phyloP scores from a whole-genome alignment of 495 filamentous ascomycete species.

The Penicillium maclennaniae region DNA sequence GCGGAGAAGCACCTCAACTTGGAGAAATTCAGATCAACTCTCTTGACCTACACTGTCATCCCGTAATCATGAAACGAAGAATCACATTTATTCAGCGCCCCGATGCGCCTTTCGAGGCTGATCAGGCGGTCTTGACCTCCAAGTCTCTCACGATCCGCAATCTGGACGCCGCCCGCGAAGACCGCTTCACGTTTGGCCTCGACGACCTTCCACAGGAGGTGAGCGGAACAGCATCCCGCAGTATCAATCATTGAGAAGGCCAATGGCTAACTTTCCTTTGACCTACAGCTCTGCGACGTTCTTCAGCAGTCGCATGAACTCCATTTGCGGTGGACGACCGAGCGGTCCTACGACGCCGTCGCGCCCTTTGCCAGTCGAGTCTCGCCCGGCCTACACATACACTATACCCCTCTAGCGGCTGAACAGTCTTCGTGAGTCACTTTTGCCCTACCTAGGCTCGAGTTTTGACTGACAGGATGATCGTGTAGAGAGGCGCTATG shows the following conservation, averaged over 20 bases:
- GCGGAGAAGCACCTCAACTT: slow-evolving; percentile 23
- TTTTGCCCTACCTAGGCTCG: not conserved
- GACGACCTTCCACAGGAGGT: slow-evolving; percentile 72
- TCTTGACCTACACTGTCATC: slow-evolving; percentile 1
- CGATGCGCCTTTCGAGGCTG: slow-evolving; percentile 57
- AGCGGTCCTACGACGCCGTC: slow-evolving; percentile 49
- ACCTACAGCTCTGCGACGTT: slow-evolving; percentile 51
- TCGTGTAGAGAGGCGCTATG: slow-evolving; percentile 55
- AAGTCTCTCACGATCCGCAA: slow-evolving; percentile 48
- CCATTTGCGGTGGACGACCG: slow-evolving; percentile 74
- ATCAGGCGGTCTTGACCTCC: slow-evolving; percentile 50
- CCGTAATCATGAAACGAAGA: slow-evolving; percentile 68
- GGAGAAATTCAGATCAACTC: slow-evolving; percentile 13
- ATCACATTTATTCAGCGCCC: slow-evolving; percentile 72
- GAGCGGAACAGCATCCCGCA: slow-evolving; percentile 6
- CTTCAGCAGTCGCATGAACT: slow-evolving; percentile 67
- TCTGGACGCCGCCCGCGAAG: slow-evolving; percentile 68
- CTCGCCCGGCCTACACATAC: slow-evolving; percentile 78
- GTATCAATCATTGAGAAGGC: not conserved
- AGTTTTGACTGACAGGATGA: slow-evolving; percentile 12
- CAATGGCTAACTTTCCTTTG: not conserved
- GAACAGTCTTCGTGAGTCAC: slow-evolving; percentile 38
- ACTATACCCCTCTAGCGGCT: slow-evolving; percentile 58
- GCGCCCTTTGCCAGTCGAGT: slow-evolving; percentile 71
- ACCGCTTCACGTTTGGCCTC: slow-evolving; percentile 68